Conservation (phyloP, 352 stramenopile genomes). For the Pythium pyrilobum region DNA sequence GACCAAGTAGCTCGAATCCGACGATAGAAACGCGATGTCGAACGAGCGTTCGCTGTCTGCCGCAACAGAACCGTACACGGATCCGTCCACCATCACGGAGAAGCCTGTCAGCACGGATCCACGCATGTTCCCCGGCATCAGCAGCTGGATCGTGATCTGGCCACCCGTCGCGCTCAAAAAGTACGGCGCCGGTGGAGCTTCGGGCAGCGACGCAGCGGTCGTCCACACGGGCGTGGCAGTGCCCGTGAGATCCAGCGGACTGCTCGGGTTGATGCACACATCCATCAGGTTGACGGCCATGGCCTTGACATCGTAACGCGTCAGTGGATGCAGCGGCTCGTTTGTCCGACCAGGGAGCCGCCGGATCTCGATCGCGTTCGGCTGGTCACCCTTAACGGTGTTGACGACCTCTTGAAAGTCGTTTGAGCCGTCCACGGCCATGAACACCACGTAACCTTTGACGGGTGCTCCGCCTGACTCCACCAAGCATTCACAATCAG, state of each 20-base stretch:
- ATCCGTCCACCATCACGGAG: conserved; percentile 25
- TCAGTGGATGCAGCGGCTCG: conserved; percentile 23
- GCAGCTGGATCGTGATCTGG: conserved; percentile 36
- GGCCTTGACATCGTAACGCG: conserved; percentile 46
- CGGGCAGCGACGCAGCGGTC: conserved; percentile 25
- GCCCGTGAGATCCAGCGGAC: conserved; percentile 1
- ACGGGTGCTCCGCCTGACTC: conserved; percentile 40
- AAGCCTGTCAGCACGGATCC: conserved; percentile 42
- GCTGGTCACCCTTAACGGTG: conserved; percentile 16
- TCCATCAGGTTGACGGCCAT: conserved; percentile 44
- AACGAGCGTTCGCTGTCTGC: conserved; percentile 21
- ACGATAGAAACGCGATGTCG: conserved; percentile 24
- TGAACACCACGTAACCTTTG: conserved; percentile 50
- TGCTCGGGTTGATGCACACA: conserved; percentile 29
- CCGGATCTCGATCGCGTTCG: conserved; percentile 31
- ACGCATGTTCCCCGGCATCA: conserved; percentile 46
- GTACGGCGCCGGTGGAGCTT: conserved; percentile 33
- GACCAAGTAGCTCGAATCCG: conserved; percentile 28
- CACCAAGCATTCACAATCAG: background rate
- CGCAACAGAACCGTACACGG: conserved; percentile 12
- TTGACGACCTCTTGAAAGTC: conserved; percentile 31
- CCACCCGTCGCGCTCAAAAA: conserved; percentile 48
- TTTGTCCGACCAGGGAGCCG: conserved; percentile 18
- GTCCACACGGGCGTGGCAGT: conserved; percentile 23
- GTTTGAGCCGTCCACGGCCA: conserved; percentile 26